These are phyloP conservation scores for Fusarium devonianum DNA, from an alignment of 2,329 filamentous ascomycete genomes.

Conservation along the genomic window DNA sequence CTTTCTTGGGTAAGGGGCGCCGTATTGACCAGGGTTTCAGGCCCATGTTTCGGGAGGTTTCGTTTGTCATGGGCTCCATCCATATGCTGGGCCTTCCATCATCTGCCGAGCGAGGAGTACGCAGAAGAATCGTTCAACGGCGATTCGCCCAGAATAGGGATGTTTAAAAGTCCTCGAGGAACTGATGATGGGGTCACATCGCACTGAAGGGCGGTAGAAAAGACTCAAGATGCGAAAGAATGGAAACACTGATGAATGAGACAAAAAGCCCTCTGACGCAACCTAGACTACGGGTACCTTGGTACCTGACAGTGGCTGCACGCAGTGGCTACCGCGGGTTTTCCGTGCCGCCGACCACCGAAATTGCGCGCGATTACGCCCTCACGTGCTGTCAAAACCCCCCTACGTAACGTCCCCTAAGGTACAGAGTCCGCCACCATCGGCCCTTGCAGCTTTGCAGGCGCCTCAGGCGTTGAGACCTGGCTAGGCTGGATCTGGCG, in stretches of 20 bases:
- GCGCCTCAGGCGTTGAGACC: neutral
- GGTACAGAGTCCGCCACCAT: neutral
- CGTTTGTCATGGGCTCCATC: constrained; percentile 4
- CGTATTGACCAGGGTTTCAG: constrained; percentile 19
- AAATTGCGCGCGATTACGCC: constrained; percentile 3
- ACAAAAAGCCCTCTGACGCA: too few species aligned
- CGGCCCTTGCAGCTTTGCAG: too few species aligned
- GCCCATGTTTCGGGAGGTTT: constrained; percentile 31
- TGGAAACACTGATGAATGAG: constrained; percentile 8
- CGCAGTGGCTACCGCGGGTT: too few species aligned
- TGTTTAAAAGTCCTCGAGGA: constrained; percentile 1
- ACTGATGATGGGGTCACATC: constrained; percentile 3
- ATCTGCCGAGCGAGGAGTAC: constrained; percentile 5
- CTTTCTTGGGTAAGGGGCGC: constrained; percentile 16
- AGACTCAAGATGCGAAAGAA: constrained; percentile 6
- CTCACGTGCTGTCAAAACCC: constrained; percentile 18
- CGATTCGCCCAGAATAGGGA: constrained; percentile 9
- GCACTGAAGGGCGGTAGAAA: too few species aligned
- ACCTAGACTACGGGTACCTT: too few species aligned
- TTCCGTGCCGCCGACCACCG: too few species aligned
- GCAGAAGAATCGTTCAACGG: constrained; percentile 2
- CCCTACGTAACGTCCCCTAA: constrained; percentile 16
- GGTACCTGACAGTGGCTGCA: too few species aligned
- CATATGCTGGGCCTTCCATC: constrained; percentile 1
- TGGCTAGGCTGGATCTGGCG: constrained; percentile 24